Conservation (phyloP, 1,284 basidiomycete genomes). For the Wallemia hederae region DNA sequence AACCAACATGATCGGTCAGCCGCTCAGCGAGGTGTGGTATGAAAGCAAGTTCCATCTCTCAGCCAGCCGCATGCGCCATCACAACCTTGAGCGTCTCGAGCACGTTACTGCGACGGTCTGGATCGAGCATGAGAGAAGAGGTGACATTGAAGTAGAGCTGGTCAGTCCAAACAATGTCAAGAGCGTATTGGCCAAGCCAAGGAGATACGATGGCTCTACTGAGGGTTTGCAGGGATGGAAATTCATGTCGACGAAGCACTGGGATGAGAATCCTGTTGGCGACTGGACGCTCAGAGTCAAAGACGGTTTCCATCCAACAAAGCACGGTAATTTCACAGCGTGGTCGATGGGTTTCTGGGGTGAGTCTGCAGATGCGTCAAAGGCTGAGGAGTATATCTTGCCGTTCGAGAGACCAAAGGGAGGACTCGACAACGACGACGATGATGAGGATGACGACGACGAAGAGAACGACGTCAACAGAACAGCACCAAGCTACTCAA, state of each 20-base stretch:
- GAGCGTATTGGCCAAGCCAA: conserved; percentile 49
- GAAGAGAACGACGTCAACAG: conserved; percentile 13
- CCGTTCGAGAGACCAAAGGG: conserved; percentile 7
- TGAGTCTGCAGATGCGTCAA: conserved; percentile 40
- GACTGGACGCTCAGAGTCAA: conserved; percentile 67
- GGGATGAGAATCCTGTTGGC: conserved; percentile 82
- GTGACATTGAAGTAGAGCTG: conserved; percentile 77
- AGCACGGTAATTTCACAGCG: conserved; percentile 51
- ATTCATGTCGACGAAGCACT: conserved; percentile 96
- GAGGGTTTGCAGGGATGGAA: conserved; percentile 74
- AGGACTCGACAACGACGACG: conserved; percentile 16
- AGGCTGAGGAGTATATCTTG: conserved; percentile 30
- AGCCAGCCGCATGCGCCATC: conserved; percentile 34
- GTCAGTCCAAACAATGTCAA: conserved; percentile 57
- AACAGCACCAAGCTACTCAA: conserved; percentile 7
- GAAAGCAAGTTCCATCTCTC: conserved; percentile 28
- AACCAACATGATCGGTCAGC: conserved; percentile 13
- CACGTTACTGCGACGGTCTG: conserved; percentile 81
- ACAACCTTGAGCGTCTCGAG: conserved; percentile 67
- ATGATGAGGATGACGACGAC: conserved; percentile 19
- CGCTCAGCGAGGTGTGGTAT: neutral
- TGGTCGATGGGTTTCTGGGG: conserved; percentile 93
- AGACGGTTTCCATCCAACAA: conserved; percentile 33
- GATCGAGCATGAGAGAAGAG: conserved; percentile 59
- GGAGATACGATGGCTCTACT: conserved; percentile 34